Conservation (phyloP, 2,329 filamentous ascomycete genomes). For the Monosporascus sp. region DNA sequence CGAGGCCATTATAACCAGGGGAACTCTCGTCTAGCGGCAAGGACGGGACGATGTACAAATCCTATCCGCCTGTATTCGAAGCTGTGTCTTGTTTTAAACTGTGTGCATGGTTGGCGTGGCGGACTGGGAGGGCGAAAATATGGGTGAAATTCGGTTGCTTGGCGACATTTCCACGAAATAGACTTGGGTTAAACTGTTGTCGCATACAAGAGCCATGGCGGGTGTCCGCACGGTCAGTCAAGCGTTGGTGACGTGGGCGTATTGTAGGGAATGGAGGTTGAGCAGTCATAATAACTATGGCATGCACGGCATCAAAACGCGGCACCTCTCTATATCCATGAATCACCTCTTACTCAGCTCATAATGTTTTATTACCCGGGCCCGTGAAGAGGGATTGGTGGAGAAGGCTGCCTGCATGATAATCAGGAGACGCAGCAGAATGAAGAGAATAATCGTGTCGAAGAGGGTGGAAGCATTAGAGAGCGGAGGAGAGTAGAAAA, state of each 20-base stretch:
- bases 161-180: constrained; percentile 8
- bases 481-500: not conserved
- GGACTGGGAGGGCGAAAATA: constrained; percentile 5
- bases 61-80: not conserved
- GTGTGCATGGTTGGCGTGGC: constrained; percentile 5
- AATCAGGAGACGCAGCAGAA: not conserved
- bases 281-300: not conserved
- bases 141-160: constrained; percentile 1
- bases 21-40: not conserved
- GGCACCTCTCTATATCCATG: not conserved
- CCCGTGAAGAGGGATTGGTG: not conserved
- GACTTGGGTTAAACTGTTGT: constrained; percentile 9
- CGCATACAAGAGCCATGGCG: not conserved
- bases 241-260: not conserved
- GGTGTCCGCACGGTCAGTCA: not conserved
- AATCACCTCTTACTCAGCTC: not conserved
- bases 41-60: constrained; percentile 1
- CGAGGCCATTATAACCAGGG: not conserved
- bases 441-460: not conserved
- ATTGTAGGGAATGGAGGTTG: not conserved
- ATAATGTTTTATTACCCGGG: not conserved
- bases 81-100: not conserved
- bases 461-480: not conserved
- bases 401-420: not conserved
- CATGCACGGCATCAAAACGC: not conserved